phyloP scores from a whole-genome alignment of 441 rosid genomes.

The Theobroma grandiflorum region DNA sequence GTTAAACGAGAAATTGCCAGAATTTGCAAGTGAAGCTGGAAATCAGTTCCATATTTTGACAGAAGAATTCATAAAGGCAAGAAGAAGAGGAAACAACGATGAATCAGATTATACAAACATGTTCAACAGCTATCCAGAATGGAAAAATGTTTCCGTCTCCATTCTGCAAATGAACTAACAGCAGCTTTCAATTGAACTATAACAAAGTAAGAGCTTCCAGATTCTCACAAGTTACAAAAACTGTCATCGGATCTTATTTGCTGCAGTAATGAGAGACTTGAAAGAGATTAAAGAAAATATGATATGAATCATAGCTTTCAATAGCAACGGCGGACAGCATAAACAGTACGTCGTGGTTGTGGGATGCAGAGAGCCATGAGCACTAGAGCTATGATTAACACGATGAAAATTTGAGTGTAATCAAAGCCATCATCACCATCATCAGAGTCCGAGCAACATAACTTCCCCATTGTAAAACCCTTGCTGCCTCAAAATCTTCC shows the following conservation, averaged over 20 bases:
- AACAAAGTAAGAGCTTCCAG: neutral
- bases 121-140: neutral
- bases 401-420: slow-evolving; percentile 20
- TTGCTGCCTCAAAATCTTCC: slow-evolving; percentile 8
- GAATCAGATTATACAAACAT: neutral
- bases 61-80: neutral
- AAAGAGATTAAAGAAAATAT: neutral
- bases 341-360: slow-evolving; percentile 11
- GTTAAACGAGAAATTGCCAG: neutral
- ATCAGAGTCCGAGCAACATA: slow-evolving; percentile 25
- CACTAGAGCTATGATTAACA: slow-evolving; percentile 33
- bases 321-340: slow-evolving; percentile 19
- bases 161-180: neutral
- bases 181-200: neutral
- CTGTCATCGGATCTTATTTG: neutral
- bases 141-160: neutral
- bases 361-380: slow-evolving; percentile 39
- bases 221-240: neutral
- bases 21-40: neutral
- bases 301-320: neutral
- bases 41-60: neutral
- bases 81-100: neutral
- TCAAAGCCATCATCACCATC: slow-evolving; percentile 31
- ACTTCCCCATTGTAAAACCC: slow-evolving; percentile 32
- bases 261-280: neutral